Base-by-base conservation (phyloP, 2,329 filamentous ascomycete genomes). In the Colletotrichum orbiculare region DNA sequence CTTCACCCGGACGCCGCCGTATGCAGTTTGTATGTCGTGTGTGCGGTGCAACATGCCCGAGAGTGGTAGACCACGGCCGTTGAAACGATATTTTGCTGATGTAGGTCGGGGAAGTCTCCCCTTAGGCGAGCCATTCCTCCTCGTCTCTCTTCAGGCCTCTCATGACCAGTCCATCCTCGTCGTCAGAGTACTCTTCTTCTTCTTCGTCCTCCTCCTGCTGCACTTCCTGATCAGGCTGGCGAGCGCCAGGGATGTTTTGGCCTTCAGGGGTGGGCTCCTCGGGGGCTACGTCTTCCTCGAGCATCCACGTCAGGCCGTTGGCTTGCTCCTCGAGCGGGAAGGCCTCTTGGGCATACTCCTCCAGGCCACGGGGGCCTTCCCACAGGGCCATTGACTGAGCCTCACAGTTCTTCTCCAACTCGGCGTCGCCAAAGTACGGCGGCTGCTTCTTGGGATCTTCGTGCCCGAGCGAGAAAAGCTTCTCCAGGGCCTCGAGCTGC, bases 251-350 rank as follows among this genome's bases (percentile, higher is more conserved):
- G 9, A 53, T 45, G 10, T 53, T 45, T 2, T 35, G 25, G 4
- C 12, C 52, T 9, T 45, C 13, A 39, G 13, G 37, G 4, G 25
- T 42, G 33, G 63, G 77, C 15, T 77, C 76, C 8, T 75, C 77
- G 39, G 70, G 73, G 33, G 72, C 74, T n/a, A 74, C 73, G 13
- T 81, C 82, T 43, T 83, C 83, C 10, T 84, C 83, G 47, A 85
- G 74, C 95, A 97, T 98, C 96, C 96, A 99, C 13, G 91, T 93
- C 73, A 96, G 81, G 6, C 95, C 95, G 75, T 98, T 98, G 38
- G 94, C 93, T 71, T 94, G 91, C 79, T 99, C 96, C 77, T 99
- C 96, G 11, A 97, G 85, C 0, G 93, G 93, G 72, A 98, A 98
- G 35, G 96, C 94, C 76, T 98, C 96, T 53, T 92, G 86, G 1